These are phyloP conservation scores for Pelargonium cotyledonis DNA, from an alignment of 441 rosid species.

Conservation along the genomic window DNA sequence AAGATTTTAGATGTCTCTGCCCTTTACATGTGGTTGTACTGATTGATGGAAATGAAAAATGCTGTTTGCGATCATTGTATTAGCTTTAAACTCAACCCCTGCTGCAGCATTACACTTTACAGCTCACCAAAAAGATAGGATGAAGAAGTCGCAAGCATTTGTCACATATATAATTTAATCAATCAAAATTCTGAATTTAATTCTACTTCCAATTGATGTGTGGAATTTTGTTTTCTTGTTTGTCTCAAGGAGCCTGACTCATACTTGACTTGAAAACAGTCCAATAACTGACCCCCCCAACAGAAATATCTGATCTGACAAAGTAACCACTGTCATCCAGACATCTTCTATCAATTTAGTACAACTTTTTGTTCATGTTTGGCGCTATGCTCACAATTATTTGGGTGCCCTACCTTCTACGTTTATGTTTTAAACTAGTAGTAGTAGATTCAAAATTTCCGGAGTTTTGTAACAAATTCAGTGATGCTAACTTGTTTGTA, in stretches of 20 bases:
- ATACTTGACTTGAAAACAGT: conserved; percentile 15
- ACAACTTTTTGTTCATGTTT: neutral
- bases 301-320: conserved; percentile 25
- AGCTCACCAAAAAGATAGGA: neutral
- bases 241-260: neutral
- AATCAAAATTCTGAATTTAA: neutral
- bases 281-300: conserved; percentile 23
- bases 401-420: neutral
- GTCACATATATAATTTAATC: neutral
- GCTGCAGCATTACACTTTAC: neutral
- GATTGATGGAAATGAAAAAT: neutral
- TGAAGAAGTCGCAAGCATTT: neutral
- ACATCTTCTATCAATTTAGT: neutral
- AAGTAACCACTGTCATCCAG: neutral
- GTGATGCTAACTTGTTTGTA: conserved; percentile 9
- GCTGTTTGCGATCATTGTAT: neutral
- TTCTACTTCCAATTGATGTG: neutral
- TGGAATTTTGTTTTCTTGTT: neutral
- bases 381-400: neutral
- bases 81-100: neutral
- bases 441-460: neutral
- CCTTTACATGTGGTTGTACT: neutral
- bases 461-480: neutral
- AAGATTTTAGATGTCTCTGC: neutral
- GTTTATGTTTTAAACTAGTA: neutral